phyloP scores from a whole-genome alignment of 345 rosid genomes.

The Geranium brycei region DNA sequence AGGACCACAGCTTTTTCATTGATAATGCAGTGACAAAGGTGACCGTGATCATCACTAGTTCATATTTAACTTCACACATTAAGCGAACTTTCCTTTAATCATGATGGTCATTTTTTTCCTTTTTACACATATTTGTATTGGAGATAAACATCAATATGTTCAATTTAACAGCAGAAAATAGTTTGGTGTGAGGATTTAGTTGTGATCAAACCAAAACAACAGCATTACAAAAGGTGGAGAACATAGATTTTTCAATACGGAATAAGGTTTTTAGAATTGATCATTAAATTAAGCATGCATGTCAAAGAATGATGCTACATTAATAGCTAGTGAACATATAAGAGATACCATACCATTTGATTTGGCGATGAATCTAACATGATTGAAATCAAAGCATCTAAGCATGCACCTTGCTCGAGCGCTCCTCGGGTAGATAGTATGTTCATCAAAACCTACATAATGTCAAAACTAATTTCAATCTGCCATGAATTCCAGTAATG shows the following conservation, averaged over 20 bases:
- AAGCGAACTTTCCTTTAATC: too few species aligned
- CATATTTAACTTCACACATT: too few species aligned
- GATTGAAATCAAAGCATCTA: slow-evolving; percentile 76
- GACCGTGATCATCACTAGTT: too few species aligned
- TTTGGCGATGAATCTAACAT: slow-evolving; percentile 83
- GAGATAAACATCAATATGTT: neutral
- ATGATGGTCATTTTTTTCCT: too few species aligned
- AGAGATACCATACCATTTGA: slow-evolving; percentile 50
- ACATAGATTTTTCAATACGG: neutral
- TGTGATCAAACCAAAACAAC: neutral
- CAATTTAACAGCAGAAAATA: too few species aligned
- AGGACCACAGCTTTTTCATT: neutral
- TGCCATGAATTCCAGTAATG: neutral
- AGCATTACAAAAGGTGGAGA: neutral
- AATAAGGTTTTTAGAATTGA: neutral
- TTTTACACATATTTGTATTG: neutral
- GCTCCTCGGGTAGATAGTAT: slow-evolving; percentile 68
- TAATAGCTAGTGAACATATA: neutral
- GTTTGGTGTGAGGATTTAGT: neutral
- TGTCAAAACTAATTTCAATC: neutral
- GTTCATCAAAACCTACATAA: slow-evolving; percentile 40
- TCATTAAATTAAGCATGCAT: neutral
- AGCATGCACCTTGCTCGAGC: slow-evolving; percentile 77
- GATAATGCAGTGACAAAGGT: neutral
- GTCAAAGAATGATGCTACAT: neutral